Base-by-base conservation (phyloP, 1,284 basidiomycete genomes). In the Mrakiaceae sp. region DNA sequence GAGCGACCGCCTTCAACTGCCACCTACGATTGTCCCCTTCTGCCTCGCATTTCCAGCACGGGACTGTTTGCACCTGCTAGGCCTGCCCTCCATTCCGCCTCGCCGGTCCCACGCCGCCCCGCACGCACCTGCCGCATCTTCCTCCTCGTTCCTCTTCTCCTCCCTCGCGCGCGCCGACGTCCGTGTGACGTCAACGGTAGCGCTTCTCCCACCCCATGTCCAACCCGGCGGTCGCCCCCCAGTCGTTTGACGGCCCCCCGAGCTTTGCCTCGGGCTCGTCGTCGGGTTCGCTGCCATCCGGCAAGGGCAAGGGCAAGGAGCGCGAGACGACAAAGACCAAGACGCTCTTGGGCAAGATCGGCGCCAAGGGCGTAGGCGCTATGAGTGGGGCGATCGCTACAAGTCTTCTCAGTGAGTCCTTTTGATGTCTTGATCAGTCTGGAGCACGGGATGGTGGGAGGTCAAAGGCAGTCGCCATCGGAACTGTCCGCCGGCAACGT, bases 351-450 rank as follows among this genome's bases (percentile, higher is more conserved):
- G 51, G 42, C 43, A 39, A 49, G 9, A 58, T 66, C 40, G 74
- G 74, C 2, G 74, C 75, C 1, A 77, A 77, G 67, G 73, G 74
- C 5, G 69, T 71, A 3, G 77, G 75, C 1, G 75, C 76, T 3
- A 77, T 78, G 72, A 77, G 75, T 1, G 77, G 77, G 5, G 77
- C 77, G 2, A 69, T 75, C 64, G 67, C 71, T 5, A 77, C 75
- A 3, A 74, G 72, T 57, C 57, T 78, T 27, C 67, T 77, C 40
- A 78, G 76, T 78, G 60, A 70, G 76, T 74, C 7, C 39, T 51
- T 10, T 10, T 16, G 49, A 4, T 51, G 46, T 49, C 11, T 44
- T 16, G 56, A 16, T 40, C 14, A n/a, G n/a, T 46, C 53, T 16
- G 16, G 46, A 51, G 40, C 16, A 11, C 5, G 27, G 39, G 40